Base-by-base conservation (phyloP, 192 early-diverging fungal genomes). In the Phycomyces nitens region DNA sequence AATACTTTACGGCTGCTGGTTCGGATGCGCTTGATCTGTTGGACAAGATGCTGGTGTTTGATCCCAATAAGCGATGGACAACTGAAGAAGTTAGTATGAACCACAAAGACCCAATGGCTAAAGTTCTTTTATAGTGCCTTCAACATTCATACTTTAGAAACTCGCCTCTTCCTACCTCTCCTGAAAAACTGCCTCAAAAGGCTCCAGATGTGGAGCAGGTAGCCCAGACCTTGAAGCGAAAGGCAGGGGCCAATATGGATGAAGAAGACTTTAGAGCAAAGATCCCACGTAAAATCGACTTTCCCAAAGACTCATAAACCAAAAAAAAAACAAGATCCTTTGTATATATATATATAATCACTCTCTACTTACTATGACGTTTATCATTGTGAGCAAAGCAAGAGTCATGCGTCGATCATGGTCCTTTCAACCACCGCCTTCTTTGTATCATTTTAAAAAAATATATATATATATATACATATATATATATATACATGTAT, bases 11-110 rank as follows among this genome's bases (percentile, higher is more conserved):
- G 0, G 95, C 93, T 18, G 91, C 97, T 5, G 82, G 83, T 18
- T 70, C 77, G 1, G 97, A 95, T 73, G 90, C 93, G 2, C 72
- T 98, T 34, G 88, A 87, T 70, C 68, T 99, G 24, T 72, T 99
- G 61, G 92, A 92, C 61, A 84, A 80, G 38, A 91, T 98, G 89
- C 70, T 99, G 41, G 70, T 79, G 18, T 98, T 88, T 76, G 89
- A 95, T 68, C 97, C 97, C 3, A 77, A 81, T 9, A 84, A 87
- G 42, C 75, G 97, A 70, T 81, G 91, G 62, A 87, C 89, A 1
- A 87, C 93, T 1, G 77, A 86, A 5, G 88, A 95, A 51, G 92
- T 92, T 65, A 61, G 77, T 14, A n/a, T 41, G 5, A 39, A 34
- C 7, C 3, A 34, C 7, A 34, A 5, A 34, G 29, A 34, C 29